Evolutionary conservation across 352 stramenopile genomes (phyloP), one percentile per base, ranked within the genome.

Genomic region (Phytophthora crassamura): DNA sequence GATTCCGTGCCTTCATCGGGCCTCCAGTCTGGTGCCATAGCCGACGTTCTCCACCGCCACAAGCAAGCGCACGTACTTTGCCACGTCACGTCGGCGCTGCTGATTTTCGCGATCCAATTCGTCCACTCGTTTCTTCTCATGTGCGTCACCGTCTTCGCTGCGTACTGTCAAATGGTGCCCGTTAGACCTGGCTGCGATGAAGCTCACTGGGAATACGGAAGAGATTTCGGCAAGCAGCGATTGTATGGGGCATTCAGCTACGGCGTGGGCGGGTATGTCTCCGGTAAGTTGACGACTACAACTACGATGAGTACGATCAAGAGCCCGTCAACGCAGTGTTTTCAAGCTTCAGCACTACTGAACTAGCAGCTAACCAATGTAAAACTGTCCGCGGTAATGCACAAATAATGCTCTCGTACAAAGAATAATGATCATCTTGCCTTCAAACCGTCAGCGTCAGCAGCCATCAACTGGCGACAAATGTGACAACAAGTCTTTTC

Each of bases 181-280:
- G 47, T 54, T 87, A 14, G 80, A 89, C 52, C 73, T 82, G 36
- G 75, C 77, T 8, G 71, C 82, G 2, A 72, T 89, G 50, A 72
- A 77, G 33, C 67, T 85, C 46, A 72, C 79, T 18, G 45, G 51
- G 51, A 70, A 16, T 54, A 75, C 40, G 75, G 73, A 20, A 75
- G 77, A 25, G 80, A 89, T 47, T 89, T 85, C 38, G 80, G 80
- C 43, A 86, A 86, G 65, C 77, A 89, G 59, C 64, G 80, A 3
- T 52, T 89, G 7, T 86, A 84, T 42, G 80, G 75, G 1, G 75
- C 77, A 2, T 70, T 87, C 15, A 77, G 77, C 10, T 89, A 84
- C 51, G 80, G 80, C 9, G 60, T 79, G 14, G 69, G 69, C 39
- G 80, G 77, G 3, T 89, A 87, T 45, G 48, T 86, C 1, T 72